Conservation (phyloP, 2,329 filamentous ascomycete genomes). For the Penicillium concentricum region DNA sequence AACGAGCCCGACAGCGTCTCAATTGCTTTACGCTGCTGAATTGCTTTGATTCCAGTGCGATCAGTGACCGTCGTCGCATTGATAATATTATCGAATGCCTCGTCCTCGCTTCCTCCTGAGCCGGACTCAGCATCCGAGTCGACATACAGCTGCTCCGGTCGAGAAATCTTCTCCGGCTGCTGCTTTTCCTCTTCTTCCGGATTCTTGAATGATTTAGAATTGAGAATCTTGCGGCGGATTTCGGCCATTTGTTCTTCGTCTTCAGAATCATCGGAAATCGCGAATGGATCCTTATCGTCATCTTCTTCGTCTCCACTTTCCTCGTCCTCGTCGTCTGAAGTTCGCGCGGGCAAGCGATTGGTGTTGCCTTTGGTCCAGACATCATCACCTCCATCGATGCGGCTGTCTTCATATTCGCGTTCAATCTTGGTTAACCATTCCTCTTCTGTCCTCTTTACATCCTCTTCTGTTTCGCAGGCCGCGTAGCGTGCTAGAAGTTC, state of each 20-base stretch:
- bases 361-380: slow-evolving; percentile 90
- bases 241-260: slow-evolving; percentile 93
- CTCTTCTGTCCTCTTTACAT: slow-evolving; percentile 78
- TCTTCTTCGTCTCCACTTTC: slow-evolving; percentile 49
- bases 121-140: slow-evolving; percentile 70
- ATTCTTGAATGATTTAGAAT: slow-evolving; percentile 83
- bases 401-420: slow-evolving; percentile 79
- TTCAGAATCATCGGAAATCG: slow-evolving; percentile 74
- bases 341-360: slow-evolving; percentile 61
- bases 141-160: slow-evolving; percentile 53
- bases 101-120: slow-evolving; percentile 63
- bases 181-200: slow-evolving; percentile 51
- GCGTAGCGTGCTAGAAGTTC: slow-evolving; percentile 81
- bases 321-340: slow-evolving; percentile 54
- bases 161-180: slow-evolving; percentile 60
- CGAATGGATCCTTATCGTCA: slow-evolving; percentile 65
- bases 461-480: slow-evolving; percentile 75
- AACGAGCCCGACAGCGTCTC: slow-evolving; percentile 52
- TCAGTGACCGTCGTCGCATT: slow-evolving; percentile 88
- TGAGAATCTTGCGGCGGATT: slow-evolving; percentile 82
- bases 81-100: slow-evolving; percentile 91
- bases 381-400: slow-evolving; percentile 63
- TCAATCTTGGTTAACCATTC: slow-evolving; percentile 89
- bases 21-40: slow-evolving; percentile 55
- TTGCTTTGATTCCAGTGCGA: slow-evolving; percentile 68